A percentile compares a stretch with the other conserved stretches of the same genome.
These are phyloP conservation scores for Torulaspora delbrueckii DNA, from an alignment of 805 yeast genomes.

Conservation along the genomic window DNA sequence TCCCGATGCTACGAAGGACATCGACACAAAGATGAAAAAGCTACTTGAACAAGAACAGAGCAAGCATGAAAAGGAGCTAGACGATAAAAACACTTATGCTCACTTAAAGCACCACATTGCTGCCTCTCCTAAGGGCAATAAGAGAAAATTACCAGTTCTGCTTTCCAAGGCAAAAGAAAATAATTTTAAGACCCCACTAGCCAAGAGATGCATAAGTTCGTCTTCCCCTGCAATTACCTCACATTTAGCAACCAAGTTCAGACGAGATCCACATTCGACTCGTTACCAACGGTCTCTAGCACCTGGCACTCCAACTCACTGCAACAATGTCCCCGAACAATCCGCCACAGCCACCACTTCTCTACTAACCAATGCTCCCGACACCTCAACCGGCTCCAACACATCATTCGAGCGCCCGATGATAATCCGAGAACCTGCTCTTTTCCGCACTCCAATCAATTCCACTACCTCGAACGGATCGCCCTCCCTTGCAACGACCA, in stretches of 20 bases:
- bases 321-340: slow-evolving; percentile 7
- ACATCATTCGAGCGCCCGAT: slow-evolving; percentile 1
- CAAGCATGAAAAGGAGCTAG: slow-evolving; percentile 12
- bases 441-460: slow-evolving; percentile 23
- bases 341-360: slow-evolving; percentile 5
- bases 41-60: slow-evolving; percentile 26
- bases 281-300: slow-evolving; percentile 13
- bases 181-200: slow-evolving; percentile 29
- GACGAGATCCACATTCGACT: slow-evolving; percentile 9
- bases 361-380: slow-evolving; percentile 6
- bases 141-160: slow-evolving; percentile 31
- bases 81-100: slow-evolving; percentile 27
- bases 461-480: slow-evolving; percentile 6
- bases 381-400: slow-evolving; percentile 2
- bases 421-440: slow-evolving; percentile 10
- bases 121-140: slow-evolving; percentile 29
- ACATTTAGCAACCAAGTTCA: slow-evolving; percentile 27
- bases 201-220: slow-evolving; percentile 14
- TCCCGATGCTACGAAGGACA: slow-evolving; percentile 13
- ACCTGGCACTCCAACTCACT: slow-evolving; percentile 18
- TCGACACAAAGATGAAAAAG: slow-evolving; percentile 28
- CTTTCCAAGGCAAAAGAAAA: slow-evolving; percentile 26
- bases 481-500: background rate
- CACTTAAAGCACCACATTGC: slow-evolving; percentile 29
- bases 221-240: slow-evolving; percentile 28